A percentile compares a stretch with the other conserved stretches of the same genome.
These are phyloP conservation scores for Termitomyces sp. DNA, from an alignment of 768 basidiomycete species.

Conservation along the genomic window DNA sequence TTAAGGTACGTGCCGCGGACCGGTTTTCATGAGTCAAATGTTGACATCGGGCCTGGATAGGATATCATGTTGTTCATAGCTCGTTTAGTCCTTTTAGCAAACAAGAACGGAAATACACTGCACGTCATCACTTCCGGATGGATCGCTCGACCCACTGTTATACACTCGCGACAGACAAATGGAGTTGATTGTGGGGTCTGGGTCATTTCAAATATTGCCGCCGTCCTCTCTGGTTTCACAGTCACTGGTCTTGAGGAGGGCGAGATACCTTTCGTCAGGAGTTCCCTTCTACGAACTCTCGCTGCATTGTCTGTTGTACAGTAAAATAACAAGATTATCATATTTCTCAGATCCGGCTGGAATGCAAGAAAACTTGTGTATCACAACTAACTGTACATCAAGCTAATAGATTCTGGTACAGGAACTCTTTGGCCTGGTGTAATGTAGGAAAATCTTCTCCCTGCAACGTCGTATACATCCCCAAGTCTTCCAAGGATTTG, in stretches of 20 bases:
- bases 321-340: no score
- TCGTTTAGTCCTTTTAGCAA: neutral
- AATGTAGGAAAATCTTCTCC: neutral
- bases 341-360: no score
- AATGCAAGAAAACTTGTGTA: no score
- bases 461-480: neutral
- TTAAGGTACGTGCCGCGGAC: neutral
- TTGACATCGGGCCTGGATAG: neutral
- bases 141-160: neutral
- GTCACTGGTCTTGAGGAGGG: neutral
- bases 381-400: neutral
- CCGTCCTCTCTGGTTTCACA: neutral
- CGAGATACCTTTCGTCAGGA: neutral
- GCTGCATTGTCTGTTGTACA: neutral
- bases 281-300: neutral
- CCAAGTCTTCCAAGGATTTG: neutral
- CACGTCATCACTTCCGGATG: neutral
- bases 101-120: neutral
- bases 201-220: neutral
- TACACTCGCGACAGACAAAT: neutral
- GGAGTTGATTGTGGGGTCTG: neutral
- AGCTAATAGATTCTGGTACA: neutral
- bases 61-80: neutral
- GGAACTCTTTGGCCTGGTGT: neutral
- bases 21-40: neutral